Base-by-base conservation (phyloP, 1,284 basidiomycete genomes). In the Ganoderma leucocontextum region DNA sequence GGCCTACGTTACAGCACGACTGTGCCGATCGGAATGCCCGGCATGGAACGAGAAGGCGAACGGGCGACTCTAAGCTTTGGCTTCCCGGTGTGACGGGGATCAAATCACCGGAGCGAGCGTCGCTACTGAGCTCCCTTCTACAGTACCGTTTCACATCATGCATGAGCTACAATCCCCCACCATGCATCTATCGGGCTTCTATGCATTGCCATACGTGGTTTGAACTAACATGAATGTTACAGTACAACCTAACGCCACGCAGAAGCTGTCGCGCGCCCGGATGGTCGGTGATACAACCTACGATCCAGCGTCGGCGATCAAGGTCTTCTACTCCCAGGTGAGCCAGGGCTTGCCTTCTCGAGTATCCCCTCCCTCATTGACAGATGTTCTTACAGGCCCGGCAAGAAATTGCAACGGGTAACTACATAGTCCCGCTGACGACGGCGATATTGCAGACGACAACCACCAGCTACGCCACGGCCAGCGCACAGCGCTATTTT, bases 301-400 rank as follows among this genome's bases (percentile, higher is more conserved):
- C 65, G 74, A 81, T 67, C 80, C 80, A 1, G 53, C 69, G 0
- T 66, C 66, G 13, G 77, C 78, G 4, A 76, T 82, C 63, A 78
- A 78, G 4, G 75, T 81, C n/a, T 82, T 78, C 69, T 81, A 81
- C 65, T 69, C 76, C 10, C 78, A 79, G 69, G 78, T 78, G 55
- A n/a, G 47, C 47, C 47, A 49, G 47, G 19, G 72, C 29, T 57
- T 19, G 13, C 42, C 63, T 10, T 36, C 61, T 22, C 22, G 15
- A 47, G 35, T n/a, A 15, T 47, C 9, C 29, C 2, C 29, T 17
- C 22, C 38, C 29, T 29, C 8, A 61, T 39, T n/a, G 13, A 44
- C 47, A 10, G 2, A 6, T 41, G 4, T 8, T 33, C 17, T 4
- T 22, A 3, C 67, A 80, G 76, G 79, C 79, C 13, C 73, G 80